Conservation (phyloP, 768 basidiomycete genomes). For the Gymnopilus dilepis region DNA sequence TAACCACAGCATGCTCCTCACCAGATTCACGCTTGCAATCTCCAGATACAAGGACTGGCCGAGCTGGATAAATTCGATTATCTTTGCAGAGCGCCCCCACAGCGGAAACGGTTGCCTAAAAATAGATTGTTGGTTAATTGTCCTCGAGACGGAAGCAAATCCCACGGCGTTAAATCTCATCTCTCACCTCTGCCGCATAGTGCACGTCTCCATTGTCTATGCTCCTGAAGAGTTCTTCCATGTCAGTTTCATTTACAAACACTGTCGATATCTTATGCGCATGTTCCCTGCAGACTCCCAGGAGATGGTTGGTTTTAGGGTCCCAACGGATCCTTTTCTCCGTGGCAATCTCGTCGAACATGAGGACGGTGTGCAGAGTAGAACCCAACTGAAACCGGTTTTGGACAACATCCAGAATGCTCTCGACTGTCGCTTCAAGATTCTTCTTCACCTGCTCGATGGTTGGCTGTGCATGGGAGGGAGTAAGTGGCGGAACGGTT, state of each 20-base stretch:
- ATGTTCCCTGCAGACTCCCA: constrained; percentile 35
- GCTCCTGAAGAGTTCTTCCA: constrained; percentile 28
- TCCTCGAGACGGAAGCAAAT: neutral
- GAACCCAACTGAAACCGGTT: neutral
- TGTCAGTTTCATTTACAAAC: constrained; percentile 26
- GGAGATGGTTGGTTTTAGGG: constrained; percentile 27
- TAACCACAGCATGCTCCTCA: constrained; percentile 21
- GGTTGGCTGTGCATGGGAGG: constrained; percentile 6
- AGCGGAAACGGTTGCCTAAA: constrained; percentile 34
- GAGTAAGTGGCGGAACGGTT: constrained; percentile 19
- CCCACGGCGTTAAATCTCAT: constrained; percentile 5
- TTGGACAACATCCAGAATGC: neutral
- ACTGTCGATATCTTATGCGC: constrained; percentile 20
- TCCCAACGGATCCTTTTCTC: constrained; percentile 34
- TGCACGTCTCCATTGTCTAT: constrained; percentile 28
- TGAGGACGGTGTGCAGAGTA: constrained; percentile 18
- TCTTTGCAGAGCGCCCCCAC: constrained; percentile 33
- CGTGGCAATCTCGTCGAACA: constrained; percentile 35
- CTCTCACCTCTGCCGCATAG: constrained; percentile 31
- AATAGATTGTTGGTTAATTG: constrained; percentile 9
- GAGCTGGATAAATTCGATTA: constrained; percentile 28
- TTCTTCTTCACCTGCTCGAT: neutral
- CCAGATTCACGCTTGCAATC: constrained; percentile 36
- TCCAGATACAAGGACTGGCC: constrained; percentile 33
- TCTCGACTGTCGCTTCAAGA: neutral